These are phyloP conservation scores for Peltaster fructicola DNA, from an alignment of 2,329 filamentous ascomycete species.

Conservation along the genomic window DNA sequence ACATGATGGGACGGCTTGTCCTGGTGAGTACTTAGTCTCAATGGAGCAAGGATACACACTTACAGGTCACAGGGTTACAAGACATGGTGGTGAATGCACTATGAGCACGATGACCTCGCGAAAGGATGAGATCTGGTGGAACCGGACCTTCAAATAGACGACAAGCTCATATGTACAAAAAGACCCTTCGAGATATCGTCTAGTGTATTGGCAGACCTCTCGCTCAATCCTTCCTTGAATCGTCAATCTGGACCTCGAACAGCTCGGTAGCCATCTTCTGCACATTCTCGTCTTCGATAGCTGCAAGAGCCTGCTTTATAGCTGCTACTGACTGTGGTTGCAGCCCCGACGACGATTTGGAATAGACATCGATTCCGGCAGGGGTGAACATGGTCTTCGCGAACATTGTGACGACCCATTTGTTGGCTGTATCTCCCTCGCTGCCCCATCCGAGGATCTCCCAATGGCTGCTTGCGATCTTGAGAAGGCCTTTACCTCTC, in stretches of 20 bases:
- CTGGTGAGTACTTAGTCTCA: no score
- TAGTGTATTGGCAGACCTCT: no score
- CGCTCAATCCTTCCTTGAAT: conserved; percentile 9
- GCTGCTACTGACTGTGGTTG: conserved; percentile 36
- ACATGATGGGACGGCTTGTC: conserved; percentile 57
- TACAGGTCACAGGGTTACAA: no score
- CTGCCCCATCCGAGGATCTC: conserved; percentile 64
- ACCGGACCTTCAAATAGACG: no score
- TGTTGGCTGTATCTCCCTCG: conserved; percentile 21
- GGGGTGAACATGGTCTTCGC: conserved; percentile 68
- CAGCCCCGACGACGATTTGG: conserved; percentile 42
- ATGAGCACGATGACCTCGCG: no score
- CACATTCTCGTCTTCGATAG: conserved; percentile 33
- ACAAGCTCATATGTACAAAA: no score
- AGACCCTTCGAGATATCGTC: no score
- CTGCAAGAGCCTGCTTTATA: conserved; percentile 38
- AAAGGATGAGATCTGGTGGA: no score
- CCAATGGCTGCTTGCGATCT: conserved; percentile 59
- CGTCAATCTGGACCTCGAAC: conserved; percentile 28
- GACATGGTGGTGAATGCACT: no score
- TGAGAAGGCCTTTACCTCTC: conserved; percentile 59
- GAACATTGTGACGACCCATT: conserved; percentile 73
- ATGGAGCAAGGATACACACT: no score
- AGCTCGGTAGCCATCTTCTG: conserved; percentile 34
- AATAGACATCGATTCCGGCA: conserved; percentile 66